A percentile compares a stretch with the other conserved stretches of the same genome.
Evolutionary conservation across 2,329 filamentous ascomycete species (phyloP).

Genomic region (Xylaria polymorpha): DNA sequence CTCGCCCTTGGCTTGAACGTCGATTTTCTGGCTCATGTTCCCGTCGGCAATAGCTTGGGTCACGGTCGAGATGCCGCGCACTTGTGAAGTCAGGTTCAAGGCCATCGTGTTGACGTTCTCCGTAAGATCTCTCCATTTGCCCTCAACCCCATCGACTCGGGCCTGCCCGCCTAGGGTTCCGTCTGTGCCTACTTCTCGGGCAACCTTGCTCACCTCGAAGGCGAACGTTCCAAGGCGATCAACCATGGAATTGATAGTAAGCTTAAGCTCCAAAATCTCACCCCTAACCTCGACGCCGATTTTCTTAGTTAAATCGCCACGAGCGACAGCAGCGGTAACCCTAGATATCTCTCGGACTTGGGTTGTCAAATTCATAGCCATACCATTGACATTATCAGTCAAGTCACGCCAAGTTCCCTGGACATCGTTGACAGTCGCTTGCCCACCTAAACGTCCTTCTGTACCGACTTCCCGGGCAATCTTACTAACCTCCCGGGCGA

Average conservation of each 20-base stretch:
- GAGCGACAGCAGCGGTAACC: constrained; percentile 94
- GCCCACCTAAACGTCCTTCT: constrained; percentile 91
- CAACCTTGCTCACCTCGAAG: constrained; percentile 94
- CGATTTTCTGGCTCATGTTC: constrained; percentile 95
- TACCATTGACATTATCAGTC: constrained; percentile 95
- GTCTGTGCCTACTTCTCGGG: constrained; percentile 95
- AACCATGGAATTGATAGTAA: constrained; percentile 99
- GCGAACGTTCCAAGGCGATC: constrained; percentile 96
- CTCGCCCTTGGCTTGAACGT: constrained; percentile 94
- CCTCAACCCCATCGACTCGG: constrained; percentile 92
- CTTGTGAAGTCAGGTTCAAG: constrained; percentile 76
- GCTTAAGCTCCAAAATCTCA: constrained; percentile 94
- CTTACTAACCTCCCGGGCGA: constrained; percentile 96
- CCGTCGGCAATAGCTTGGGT: constrained; percentile 95
- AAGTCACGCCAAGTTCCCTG: constrained; percentile 97
- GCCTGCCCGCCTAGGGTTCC: constrained; percentile 94
- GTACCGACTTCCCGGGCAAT: constrained; percentile 97
- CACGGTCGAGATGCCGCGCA: constrained; percentile 91
- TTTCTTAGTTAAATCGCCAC: constrained; percentile 94
- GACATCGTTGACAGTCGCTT: constrained; percentile 95
- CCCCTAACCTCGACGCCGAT: constrained; percentile 94
- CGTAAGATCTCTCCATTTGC: constrained; percentile 98
- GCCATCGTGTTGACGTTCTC: constrained; percentile 87
- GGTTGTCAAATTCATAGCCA: constrained; percentile 98
- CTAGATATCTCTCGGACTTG: constrained; percentile 98